Evolutionary conservation across 2,329 filamentous ascomycete genomes (phyloP), one percentile per base, ranked within the genome.

Genomic region (Diaporthe sp.): DNA sequence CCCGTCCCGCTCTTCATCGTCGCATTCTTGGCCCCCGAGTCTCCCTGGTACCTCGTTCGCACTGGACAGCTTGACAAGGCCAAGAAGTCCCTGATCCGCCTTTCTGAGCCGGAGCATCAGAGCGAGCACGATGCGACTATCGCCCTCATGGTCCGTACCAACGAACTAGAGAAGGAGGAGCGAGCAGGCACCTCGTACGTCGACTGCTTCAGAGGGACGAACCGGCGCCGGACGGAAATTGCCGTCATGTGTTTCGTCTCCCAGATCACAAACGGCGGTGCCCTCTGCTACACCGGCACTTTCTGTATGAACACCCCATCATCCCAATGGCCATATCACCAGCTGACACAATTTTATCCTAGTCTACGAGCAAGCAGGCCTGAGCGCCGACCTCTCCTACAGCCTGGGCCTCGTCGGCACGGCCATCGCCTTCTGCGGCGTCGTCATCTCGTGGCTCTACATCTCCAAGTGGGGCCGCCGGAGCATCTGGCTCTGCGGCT

Each of bases 141-240:
- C 39, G 83, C 84, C 51, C 81, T 86, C 76, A 87, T 88, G 82
- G 82, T 86, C 1, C 83, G 86, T 73, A 88, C 86, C 44, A 84
- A 87, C 79, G 84, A 87, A 79, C 78, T 87, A 5, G 88, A 90
- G 79, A 83, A 85, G 73, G 80, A 85, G 73, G 81, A 85, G 76
- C 82, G 80, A 1, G 76, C 78, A 0, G 87, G 87, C 2, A 83
- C 83, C 17, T 81, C 78, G 1, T 88, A 88, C 76, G 77, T 79
- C 73, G 87, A 90, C 77, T 87, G 85, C 76, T 89, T 90, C 84
- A 81, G 81, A 15, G 88, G 88, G 37, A 84, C 84, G 22, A 85
- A 90, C 79, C 82, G 84, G 2, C 84, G 86, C 55, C 85, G 87
- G 58, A 87, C 86, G 5, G 85, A 88, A 79, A 86, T 88, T 72